Base-by-base conservation (phyloP, 768 basidiomycete species). In the Boletus huronensis region DNA sequence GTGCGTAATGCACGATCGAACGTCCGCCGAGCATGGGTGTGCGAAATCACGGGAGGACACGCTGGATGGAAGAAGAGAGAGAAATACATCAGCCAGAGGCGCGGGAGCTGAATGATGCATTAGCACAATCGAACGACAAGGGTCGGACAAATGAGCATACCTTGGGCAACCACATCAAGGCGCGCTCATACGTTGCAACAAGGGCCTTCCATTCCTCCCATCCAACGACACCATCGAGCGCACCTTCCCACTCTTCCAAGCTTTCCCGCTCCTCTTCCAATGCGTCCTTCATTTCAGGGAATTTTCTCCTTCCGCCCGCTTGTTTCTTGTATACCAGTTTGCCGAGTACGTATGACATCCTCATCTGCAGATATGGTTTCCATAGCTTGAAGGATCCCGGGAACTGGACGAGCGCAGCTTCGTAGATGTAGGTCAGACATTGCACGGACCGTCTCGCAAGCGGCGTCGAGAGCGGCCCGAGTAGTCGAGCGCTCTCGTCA, bases 121-220 rank as follows among this genome's bases (percentile, higher is more conserved):
- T 13, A 60, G 52, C 57, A 38, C 49, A 25, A 52, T 11, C 41
- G 49, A 26, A 29, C 14, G 40, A 48, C 0, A 35, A 38, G 9
- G 21, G 41, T 44, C 21, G 32, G 23, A 42, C 35, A 10, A 46
- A 53, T 3, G 26, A 44, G 29, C 84, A 59, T 64, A 93, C 94
- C 70, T 85, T 90, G 52, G 94, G 93, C 47, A 98, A 71, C 89
- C 93, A 98, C 85, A 92, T 92, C 38, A 99, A 75, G 54, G 92
- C 91, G 55, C 97, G 82, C 67, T 99, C 97, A 67, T 93, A 96
- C 0, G 84, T 82, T 9, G 93, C 89, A 17, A 96, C 79, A 13
- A 99, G 80, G 16, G 84, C 74, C 66, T 83, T 92, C 97, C 97
- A 99, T 71, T 99, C 97, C 60, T 91, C 87, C 85, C 88, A 97